These are phyloP conservation scores for Skeletonema potamos DNA, from an alignment of 108 stramenopile genomes.

Conservation along the genomic window DNA sequence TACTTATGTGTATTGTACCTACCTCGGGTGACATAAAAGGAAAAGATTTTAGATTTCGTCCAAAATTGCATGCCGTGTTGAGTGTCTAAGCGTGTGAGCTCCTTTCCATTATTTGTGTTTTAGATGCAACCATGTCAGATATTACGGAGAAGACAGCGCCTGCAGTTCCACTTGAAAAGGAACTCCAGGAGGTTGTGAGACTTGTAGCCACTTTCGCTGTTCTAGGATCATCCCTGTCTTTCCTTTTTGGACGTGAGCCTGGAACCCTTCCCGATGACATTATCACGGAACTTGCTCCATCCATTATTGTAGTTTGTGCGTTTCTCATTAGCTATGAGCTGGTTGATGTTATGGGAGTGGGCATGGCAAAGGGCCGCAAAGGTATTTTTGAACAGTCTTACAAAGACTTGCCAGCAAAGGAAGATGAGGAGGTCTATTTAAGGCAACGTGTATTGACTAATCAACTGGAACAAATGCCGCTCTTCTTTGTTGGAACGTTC, in stretches of 20 bases:
- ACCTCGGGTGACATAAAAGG: too few species aligned
- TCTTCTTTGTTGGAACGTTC: conserved; percentile 27
- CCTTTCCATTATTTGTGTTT: background rate
- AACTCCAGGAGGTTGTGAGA: background rate
- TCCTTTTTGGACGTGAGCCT: conserved; percentile 19
- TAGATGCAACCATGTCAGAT: background rate
- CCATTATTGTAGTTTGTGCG: conserved; percentile 19
- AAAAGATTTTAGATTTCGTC: too few species aligned
- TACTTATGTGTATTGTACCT: too few species aligned
- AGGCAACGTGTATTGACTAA: conserved; percentile 40
- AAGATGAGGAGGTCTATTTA: conserved; percentile 35
- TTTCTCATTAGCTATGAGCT: conserved; percentile 29
- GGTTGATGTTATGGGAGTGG: conserved; percentile 42
- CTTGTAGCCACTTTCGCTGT: conserved; percentile 11
- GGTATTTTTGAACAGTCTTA: conserved; percentile 3
- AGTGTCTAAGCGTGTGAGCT: too few species aligned
- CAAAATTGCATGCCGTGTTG: too few species aligned
- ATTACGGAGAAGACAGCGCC: background rate
- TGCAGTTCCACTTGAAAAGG: background rate
- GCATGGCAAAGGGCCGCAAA: conserved; percentile 24
- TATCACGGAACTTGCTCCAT: conserved; percentile 18
- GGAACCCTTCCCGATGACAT: conserved; percentile 26
- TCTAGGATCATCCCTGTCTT: conserved; percentile 18
- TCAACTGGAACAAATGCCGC: conserved; percentile 46
- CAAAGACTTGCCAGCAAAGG: conserved; percentile 5